Conservation (phyloP, 768 basidiomycete species). For the Lenzites betulinus region DNA sequence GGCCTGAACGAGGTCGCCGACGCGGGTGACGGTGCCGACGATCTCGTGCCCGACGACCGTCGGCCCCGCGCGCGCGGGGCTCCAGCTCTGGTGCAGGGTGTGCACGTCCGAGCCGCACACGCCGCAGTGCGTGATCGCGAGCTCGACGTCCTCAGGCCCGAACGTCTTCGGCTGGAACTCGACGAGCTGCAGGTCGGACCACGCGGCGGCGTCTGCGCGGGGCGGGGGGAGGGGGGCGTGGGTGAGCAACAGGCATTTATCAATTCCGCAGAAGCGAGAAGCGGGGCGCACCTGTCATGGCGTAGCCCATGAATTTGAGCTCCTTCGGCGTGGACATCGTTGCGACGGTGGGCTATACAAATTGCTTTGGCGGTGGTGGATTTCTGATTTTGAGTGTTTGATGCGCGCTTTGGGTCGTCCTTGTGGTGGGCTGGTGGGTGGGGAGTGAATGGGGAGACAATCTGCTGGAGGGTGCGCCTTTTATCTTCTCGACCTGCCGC, state of each 20-base stretch:
- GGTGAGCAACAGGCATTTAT: neutral
- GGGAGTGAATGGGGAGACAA: neutral
- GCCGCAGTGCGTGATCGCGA: conserved; percentile 49
- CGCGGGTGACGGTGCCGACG: conserved; percentile 50
- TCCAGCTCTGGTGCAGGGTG: conserved; percentile 44
- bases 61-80: conserved; percentile 25
- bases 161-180: conserved; percentile 54
- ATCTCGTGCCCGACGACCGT: conserved; percentile 50
- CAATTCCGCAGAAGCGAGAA: neutral
- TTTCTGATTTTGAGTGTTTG: neutral
- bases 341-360: neutral
- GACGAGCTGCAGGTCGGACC: conserved; percentile 45
- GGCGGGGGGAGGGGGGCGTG: neutral
- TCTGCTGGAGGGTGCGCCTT: neutral
- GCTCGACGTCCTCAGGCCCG: conserved; percentile 57
- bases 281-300: conserved; percentile 23
- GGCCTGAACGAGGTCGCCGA: conserved; percentile 54
- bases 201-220: conserved; percentile 27
- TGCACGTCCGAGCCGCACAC: conserved; percentile 58
- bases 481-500: neutral
- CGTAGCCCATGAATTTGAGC: conserved; percentile 32
- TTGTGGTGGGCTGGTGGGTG: neutral
- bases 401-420: neutral
- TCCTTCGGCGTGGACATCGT: conserved; percentile 4
- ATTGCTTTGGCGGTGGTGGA: neutral